phyloP scores from a whole-genome alignment of 108 stramenopile species.

The Thalassiosira profunda region DNA sequence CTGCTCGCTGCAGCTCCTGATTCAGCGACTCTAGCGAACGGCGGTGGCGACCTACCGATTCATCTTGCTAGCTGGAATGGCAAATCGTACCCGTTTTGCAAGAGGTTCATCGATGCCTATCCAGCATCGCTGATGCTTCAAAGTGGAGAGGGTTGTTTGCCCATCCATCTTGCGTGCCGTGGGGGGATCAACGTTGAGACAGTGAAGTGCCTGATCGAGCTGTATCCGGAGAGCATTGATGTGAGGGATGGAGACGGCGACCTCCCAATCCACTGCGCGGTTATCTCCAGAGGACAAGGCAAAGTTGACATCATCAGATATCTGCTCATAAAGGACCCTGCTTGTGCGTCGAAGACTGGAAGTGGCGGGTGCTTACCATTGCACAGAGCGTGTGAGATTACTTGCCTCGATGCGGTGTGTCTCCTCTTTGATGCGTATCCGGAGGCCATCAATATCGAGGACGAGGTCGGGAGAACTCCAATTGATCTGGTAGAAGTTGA shows the following conservation, averaged over 20 bases:
- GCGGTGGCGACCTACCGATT: neutral
- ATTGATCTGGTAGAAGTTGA: no score
- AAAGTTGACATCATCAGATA: no score
- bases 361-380: neutral
- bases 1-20: neutral
- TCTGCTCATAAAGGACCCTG: no score
- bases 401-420: no score
- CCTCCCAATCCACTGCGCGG: no score
- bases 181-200: neutral
- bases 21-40: neutral
- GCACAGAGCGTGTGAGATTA: no score
- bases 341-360: no score
- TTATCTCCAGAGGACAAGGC: no score
- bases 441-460: no score
- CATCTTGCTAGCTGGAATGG: neutral
- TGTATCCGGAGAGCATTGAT: neutral
- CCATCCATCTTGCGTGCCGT: neutral
- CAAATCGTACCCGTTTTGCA: neutral
- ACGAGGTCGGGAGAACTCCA: no score
- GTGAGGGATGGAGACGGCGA: no score
- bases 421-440: no score
- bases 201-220: conserved; percentile 1
- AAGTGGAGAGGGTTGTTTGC: neutral
- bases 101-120: neutral
- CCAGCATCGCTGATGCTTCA: neutral